phyloP scores from a whole-genome alignment of 208 protist genomes.

The Leptomonas pyrrhocoris region DNA sequence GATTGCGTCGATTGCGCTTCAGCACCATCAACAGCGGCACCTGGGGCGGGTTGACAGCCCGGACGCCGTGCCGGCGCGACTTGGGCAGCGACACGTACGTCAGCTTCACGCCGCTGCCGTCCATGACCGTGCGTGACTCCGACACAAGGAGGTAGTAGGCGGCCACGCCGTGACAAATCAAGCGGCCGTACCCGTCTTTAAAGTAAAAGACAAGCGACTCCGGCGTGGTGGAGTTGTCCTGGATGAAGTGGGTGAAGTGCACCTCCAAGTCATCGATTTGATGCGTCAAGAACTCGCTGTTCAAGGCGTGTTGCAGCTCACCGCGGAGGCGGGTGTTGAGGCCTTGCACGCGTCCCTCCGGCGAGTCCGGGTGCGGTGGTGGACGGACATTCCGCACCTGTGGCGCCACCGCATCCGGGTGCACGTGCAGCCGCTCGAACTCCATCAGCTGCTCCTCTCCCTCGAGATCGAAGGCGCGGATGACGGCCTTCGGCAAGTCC shows the following conservation, averaged over 20 bases:
- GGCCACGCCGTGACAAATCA: conserved; percentile 86
- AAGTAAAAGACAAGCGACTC: conserved; percentile 75
- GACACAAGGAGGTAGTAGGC: conserved; percentile 84
- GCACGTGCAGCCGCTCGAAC: conserved; percentile 26
- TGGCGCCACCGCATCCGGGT: conserved; percentile 25
- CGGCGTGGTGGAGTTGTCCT: conserved; percentile 28
- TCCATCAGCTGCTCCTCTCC: conserved; percentile 58
- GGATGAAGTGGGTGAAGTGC: conserved; percentile 63
- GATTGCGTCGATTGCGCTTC: conserved; percentile 48
- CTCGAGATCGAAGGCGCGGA: conserved; percentile 65
- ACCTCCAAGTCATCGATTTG: conserved; percentile 86
- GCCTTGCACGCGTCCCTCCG: conserved; percentile 68
- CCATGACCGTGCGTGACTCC: conserved; percentile 46
- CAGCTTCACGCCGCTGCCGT: conserved; percentile 61
- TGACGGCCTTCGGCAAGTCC: conserved; percentile 60
- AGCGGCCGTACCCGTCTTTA: conserved; percentile 84
- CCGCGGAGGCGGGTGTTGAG: conserved; percentile 75
- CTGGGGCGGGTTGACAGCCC: conserved; percentile 48
- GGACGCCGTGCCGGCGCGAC: conserved; percentile 41
- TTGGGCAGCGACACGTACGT: conserved; percentile 75
- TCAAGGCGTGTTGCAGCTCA: conserved; percentile 83
- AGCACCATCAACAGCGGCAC: conserved; percentile 67
- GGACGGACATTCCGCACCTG: conserved; percentile 27
- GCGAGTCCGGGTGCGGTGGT: conserved; percentile 55
- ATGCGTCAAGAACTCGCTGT: conserved; percentile 76